Evolutionary conservation across 2,329 filamentous ascomycete species (phyloP), one percentile per base, ranked within the genome.

Genomic region (Zasmidium cellare): DNA sequence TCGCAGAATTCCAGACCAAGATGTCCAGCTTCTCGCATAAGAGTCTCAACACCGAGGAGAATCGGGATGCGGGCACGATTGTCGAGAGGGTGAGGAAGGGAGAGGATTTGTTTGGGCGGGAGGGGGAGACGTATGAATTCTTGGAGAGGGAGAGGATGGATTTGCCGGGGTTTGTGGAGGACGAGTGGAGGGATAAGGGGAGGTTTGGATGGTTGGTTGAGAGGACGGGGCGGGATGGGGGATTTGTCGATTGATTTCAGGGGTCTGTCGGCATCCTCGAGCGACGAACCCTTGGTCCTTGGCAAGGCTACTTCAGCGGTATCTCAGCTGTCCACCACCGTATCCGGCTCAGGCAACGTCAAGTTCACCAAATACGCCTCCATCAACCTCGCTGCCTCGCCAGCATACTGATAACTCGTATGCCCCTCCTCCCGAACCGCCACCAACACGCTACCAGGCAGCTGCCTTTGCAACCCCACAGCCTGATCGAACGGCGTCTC

Each of bases 11-110:
- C 60, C 71, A 82, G 51, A 79, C 77, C 61, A 86, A 85, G 70
- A 78, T 86, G 74, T 73, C 76, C 7, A 80, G 78, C 55, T 85
- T 84, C 69, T 84, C 81, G 19, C 84, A 86, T 66, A 71, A 70
- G 9, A 78, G 75, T 70, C 79, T 81, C 74, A 85, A 86, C 62
- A 75, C 74, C n/a, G 74, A 78, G 11, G 67, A 73, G 56, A 85
- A 78, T 60, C 76, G 77, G 48, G 74, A 84, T 57, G 71, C 69
- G 46, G 71, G 76, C 44, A 75, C 76, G 45, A 84, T 86, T 41
- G 78, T 81, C 19, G 74, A 78, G 16, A 73, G 78, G 1, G 79
- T 87, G 31, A 72, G 83, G 24, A 70, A 75, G 14, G 84, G 84
- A 0, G 68, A 74, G 57, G 84, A 87, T 61, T 67, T 86, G 7